Percentiles rank a stretch among this genome's conserved stretches.
Conservation (phyloP, 441 rosid species). For the Macaranga tanarius region DNA sequence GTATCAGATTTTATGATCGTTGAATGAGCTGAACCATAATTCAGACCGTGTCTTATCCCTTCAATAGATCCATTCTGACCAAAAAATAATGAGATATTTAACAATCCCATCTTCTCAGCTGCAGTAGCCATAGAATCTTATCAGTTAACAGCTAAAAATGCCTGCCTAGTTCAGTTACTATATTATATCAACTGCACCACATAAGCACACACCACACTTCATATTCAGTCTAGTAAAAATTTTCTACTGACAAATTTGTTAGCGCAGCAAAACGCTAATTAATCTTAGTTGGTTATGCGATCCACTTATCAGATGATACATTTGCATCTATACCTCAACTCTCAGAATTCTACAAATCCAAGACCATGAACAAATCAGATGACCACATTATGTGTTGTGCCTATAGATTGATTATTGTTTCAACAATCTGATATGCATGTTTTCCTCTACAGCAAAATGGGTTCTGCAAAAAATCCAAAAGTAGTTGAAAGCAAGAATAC, state of each 20-base stretch:
- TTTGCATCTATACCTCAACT: background rate
- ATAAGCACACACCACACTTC: too few relatives aligned
- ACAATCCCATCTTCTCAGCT: slow-evolving; percentile 50
- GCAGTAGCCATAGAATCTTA: slow-evolving; percentile 21
- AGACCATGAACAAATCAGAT: too few relatives aligned
- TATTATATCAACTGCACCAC: too few relatives aligned
- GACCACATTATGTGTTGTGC: too few relatives aligned
- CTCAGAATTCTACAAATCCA: too few relatives aligned
- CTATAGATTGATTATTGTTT: too few relatives aligned
- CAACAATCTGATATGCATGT: too few relatives aligned
- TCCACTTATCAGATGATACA: background rate
- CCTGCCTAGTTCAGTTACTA: background rate
- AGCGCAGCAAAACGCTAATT: background rate
- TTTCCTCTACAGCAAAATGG: too few relatives aligned
- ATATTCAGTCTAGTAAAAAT: too few relatives aligned
- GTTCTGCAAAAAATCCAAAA: too few relatives aligned
- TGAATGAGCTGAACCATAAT: slow-evolving; percentile 57
- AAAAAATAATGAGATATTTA: slow-evolving; percentile 42
- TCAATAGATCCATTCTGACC: slow-evolving; percentile 48
- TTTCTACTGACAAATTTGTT: too few relatives aligned
- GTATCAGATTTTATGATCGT: slow-evolving; percentile 45
- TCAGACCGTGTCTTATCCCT: slow-evolving; percentile 40
- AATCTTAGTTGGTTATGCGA: background rate
- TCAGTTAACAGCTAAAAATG: background rate
- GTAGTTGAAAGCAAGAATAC: background rate